phyloP scores from a whole-genome alignment of 2,329 filamentous ascomycete species.

The Fusarium staphyleae region DNA sequence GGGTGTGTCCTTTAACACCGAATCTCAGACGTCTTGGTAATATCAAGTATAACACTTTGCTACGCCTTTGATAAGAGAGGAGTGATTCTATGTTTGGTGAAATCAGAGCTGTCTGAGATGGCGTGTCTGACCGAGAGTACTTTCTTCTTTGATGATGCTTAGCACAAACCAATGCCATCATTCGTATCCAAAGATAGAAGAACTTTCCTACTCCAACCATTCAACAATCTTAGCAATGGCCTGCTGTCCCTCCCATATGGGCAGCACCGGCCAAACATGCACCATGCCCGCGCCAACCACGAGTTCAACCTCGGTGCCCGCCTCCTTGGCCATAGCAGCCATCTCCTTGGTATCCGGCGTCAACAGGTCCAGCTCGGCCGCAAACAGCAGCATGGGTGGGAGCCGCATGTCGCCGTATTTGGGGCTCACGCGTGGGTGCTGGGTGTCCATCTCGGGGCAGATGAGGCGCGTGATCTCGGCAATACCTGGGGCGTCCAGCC shows the following conservation, averaged over 20 bases:
- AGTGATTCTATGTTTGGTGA: too few relatives aligned
- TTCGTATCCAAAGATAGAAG: conserved; percentile 9
- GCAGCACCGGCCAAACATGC: conserved; percentile 45
- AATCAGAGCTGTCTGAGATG: too few relatives aligned
- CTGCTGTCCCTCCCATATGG: conserved; percentile 40
- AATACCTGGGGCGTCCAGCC: conserved; percentile 41
- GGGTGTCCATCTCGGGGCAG: conserved; percentile 38
- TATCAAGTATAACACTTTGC: too few relatives aligned
- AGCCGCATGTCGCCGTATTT: conserved; percentile 42
- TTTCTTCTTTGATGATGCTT: too few relatives aligned
- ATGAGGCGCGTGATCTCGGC: conserved; percentile 38
- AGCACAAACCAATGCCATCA: conserved; percentile 14
- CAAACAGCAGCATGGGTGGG: conserved; percentile 44
- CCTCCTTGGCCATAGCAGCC: conserved; percentile 38
- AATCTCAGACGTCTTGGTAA: too few relatives aligned
- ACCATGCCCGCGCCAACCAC: conserved; percentile 44
- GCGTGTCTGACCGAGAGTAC: too few relatives aligned
- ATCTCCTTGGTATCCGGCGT: conserved; percentile 41
- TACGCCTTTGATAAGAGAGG: too few relatives aligned
- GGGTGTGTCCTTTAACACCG: too few relatives aligned
- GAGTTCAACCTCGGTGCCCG: conserved; percentile 40
- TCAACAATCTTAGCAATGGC: conserved; percentile 40
- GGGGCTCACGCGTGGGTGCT: conserved; percentile 42
- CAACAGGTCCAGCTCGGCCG: conserved; percentile 41
- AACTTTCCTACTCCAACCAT: conserved; percentile 35